phyloP scores from a whole-genome alignment of 2,329 filamentous ascomycete species.

The Pestalotiopsis sp. region DNA sequence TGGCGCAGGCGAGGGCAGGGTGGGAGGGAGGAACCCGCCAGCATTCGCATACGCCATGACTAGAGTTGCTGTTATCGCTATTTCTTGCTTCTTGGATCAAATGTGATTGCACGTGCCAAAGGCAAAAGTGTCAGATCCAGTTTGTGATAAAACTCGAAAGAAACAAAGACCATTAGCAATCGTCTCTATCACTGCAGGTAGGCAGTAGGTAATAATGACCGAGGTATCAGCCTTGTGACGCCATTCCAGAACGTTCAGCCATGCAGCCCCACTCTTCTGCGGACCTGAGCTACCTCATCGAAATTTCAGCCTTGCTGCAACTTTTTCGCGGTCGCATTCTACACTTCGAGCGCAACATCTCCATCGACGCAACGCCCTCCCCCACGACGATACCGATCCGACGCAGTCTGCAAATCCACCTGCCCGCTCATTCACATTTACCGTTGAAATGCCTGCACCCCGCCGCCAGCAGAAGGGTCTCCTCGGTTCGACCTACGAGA shows the following conservation, averaged over 20 bases:
- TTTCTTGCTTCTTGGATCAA: not conserved
- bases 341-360: conserved; percentile 41
- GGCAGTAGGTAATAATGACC: not conserved
- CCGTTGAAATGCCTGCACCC: conserved; percentile 34
- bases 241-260: conserved; percentile 15
- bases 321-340: conserved; percentile 67
- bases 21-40: conserved; percentile 55
- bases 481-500: conserved; percentile 60
- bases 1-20: conserved; percentile 58
- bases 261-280: not conserved
- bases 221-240: conserved; percentile 23
- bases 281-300: not conserved
- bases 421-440: not conserved
- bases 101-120: not conserved
- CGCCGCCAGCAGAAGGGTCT: conserved; percentile 52
- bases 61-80: not conserved
- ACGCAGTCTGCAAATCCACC: not conserved
- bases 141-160: not conserved
- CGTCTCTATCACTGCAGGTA: not conserved
- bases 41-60: conserved; percentile 20
- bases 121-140: not conserved
- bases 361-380: not conserved
- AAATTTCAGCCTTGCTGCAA: not conserved
- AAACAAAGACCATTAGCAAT: not conserved
- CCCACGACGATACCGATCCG: not conserved